Conservation (phyloP, 148 eudicot species). For the Vaccinium macrocarpon region DNA sequence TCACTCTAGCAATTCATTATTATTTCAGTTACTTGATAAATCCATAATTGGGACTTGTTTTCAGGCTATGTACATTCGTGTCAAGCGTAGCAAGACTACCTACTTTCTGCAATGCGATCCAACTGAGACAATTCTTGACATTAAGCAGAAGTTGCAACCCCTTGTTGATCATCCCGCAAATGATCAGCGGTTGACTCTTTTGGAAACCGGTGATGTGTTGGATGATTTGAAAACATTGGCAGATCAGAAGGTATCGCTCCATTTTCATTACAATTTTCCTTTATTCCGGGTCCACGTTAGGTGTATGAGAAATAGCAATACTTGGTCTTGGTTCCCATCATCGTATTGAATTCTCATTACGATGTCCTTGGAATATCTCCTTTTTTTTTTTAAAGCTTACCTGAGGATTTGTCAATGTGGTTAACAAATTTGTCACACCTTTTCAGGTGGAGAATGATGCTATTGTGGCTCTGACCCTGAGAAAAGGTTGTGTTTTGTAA, state of each 20-base stretch:
- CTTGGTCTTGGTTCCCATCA: neutral
- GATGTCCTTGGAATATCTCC: neutral
- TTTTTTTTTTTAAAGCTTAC: neutral
- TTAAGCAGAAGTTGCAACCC: conserved; percentile 70
- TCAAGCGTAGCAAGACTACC: conserved; percentile 82
- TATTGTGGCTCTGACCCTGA: conserved; percentile 86
- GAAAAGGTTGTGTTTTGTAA: conserved; percentile 60
- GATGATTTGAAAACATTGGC: conserved; percentile 87
- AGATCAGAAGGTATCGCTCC: conserved; percentile 72
- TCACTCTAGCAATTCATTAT: neutral
- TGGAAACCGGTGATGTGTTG: conserved; percentile 60
- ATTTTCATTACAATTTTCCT: neutral
- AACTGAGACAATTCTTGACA: conserved; percentile 63
- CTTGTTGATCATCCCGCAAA: conserved; percentile 74
- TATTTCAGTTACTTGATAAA: neutral
- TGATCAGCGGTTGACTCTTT: conserved; percentile 68
- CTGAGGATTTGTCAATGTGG: neutral
- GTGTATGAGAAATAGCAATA: neutral
- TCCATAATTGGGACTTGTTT: conserved; percentile 13
- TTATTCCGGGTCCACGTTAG: neutral
- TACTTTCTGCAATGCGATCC: conserved; percentile 93
- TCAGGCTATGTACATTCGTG: conserved; percentile 96
- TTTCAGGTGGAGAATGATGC: conserved; percentile 97
- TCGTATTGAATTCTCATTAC: neutral
- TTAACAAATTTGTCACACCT: neutral